Conservation (phyloP, 2,329 filamentous ascomycete genomes). For the Aspergillus glaucus region DNA sequence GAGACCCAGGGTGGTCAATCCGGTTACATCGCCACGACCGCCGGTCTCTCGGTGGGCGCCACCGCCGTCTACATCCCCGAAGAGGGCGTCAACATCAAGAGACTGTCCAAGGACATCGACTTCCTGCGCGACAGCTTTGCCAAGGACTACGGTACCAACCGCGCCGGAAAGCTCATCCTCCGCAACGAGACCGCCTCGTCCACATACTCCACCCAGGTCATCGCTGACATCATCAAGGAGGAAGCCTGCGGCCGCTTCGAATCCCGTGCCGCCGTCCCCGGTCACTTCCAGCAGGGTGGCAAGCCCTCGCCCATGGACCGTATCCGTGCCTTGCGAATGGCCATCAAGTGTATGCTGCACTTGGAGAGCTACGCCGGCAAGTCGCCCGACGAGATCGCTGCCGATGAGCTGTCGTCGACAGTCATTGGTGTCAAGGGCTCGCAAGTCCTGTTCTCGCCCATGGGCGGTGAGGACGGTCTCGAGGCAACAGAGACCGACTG, state of each 20-base stretch:
- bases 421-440: conserved; percentile 93
- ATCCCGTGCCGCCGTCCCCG: conserved; percentile 81
- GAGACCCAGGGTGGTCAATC: conserved; percentile 95
- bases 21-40: conserved; percentile 87
- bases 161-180: conserved; percentile 90
- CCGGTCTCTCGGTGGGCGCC: conserved; percentile 85
- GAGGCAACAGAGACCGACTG: conserved; percentile 88
- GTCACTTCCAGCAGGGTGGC: conserved; percentile 90
- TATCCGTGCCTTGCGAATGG: conserved; percentile 81
- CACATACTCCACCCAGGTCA: conserved; percentile 86
- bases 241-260: conserved; percentile 91
- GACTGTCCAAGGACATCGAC: conserved; percentile 84
- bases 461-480: conserved; percentile 58
- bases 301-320: conserved; percentile 94
- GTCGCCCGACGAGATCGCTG: conserved; percentile 60
- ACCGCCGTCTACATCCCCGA: conserved; percentile 94
- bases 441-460: conserved; percentile 76
- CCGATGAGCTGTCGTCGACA: conserved; percentile 64
- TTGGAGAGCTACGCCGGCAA: conserved; percentile 70
- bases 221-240: conserved; percentile 91
- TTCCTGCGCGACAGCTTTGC: conserved; percentile 81
- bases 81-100: conserved; percentile 88
- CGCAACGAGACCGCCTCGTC: conserved; percentile 90
- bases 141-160: conserved; percentile 77
- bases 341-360: conserved; percentile 90